phyloP scores from a whole-genome alignment of 768 basidiomycete species.

The Tulasnella sp. region DNA sequence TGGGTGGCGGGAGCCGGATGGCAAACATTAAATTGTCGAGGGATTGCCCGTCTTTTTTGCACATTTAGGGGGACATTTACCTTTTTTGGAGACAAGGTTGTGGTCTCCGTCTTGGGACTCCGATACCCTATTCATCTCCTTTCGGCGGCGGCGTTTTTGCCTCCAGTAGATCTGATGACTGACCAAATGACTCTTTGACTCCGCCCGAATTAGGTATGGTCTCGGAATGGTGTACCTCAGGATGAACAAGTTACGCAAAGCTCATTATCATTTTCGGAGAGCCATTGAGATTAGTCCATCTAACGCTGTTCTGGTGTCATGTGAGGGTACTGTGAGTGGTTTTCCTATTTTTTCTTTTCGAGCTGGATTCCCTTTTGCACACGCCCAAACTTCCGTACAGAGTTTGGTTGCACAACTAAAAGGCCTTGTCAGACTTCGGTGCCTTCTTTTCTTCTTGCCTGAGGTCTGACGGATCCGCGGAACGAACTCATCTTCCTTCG shows the following conservation, averaged over 20 bases:
- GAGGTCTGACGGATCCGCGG: no score
- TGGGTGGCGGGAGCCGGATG: not conserved
- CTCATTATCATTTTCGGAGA: conserved; percentile 92
- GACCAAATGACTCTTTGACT: conserved; percentile 1
- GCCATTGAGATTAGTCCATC: conserved; percentile 86
- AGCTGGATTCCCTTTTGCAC: not conserved
- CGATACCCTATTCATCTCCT: not conserved
- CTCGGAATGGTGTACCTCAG: conserved; percentile 91
- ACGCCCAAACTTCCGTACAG: not conserved
- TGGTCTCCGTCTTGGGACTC: no score
- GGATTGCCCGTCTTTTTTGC: no score
- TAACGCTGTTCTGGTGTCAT: conserved; percentile 91
- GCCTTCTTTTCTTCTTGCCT: no score
- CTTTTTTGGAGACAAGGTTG: no score
- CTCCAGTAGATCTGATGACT: conserved; percentile 26
- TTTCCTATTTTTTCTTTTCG: not conserved
- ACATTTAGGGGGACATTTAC: no score
- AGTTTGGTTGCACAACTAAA: no score
- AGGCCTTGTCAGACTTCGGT: no score
- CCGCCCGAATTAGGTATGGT: conserved; percentile 96
- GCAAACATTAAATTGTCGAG: no score
- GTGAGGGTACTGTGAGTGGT: conserved; percentile 82
- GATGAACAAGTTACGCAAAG: conserved; percentile 82
- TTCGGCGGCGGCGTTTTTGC: conserved; percentile 18
- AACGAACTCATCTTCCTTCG: no score